Evolutionary conservation across 495 filamentous ascomycete genomes (phyloP), one percentile per base, ranked within the genome.

Genomic region (Schizothecium vesticola): DNA sequence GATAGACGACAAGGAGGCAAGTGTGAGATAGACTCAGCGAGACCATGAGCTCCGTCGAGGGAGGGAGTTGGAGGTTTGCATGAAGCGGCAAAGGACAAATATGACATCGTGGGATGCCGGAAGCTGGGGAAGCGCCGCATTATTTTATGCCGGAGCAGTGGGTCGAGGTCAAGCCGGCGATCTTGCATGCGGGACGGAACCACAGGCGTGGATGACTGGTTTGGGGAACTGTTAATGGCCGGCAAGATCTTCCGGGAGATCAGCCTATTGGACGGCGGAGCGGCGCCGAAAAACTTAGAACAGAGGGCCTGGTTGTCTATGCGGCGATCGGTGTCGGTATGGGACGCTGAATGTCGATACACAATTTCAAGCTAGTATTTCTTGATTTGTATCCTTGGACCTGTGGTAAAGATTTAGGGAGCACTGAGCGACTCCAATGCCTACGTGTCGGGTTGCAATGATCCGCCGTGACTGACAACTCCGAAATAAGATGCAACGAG

Each of bases 121-220:
- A 51, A 51, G 36, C 36, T 51, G 16, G 36, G 36, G 11, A 59
- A 59, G 58, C 24, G 26, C 28, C 12, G 56, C 56, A 59, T 59
- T 59, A 59, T 26, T 59, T 59, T 59, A 2, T 25, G 58, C 26
- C 24, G 23, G 26, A 12, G 26, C 12, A 26, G n/a, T 59, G 13
- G 21, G 11, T 59, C 12, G 22, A 16, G 21, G 11, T 59, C 23
- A 59, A 51, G 36, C 36, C 36, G 36, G 43, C 33, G 62, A 64
- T 64, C 62, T 56, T 43, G 22, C 22, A 51, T 64, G 62, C 62
- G 43, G 33, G 62, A 64, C 62, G 62, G 62, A 56, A 55, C 33
- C 62, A 64, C 19, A 28, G n/a, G 24, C 62, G 21, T 28, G 31
- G 11, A 26, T 11, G 33, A 2, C 12, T 31, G 36, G 62, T 56